Percentiles rank a stretch among this genome's conserved stretches.
phyloP scores from a whole-genome alignment of 495 filamentous ascomycete genomes.

The Chlorociboria aeruginascens region DNA sequence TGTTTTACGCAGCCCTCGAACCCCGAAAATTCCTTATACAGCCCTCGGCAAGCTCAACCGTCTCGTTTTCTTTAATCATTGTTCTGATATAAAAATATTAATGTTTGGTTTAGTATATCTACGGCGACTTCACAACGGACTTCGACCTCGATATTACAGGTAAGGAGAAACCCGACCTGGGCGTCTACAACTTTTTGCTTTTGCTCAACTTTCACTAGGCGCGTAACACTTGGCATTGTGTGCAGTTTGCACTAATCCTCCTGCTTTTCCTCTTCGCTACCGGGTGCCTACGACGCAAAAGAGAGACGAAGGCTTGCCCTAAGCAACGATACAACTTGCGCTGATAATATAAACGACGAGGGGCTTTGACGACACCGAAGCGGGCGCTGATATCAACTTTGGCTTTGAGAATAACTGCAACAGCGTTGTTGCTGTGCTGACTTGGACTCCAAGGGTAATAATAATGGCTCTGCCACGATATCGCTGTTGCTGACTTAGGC shows the following conservation, averaged over 20 bases:
- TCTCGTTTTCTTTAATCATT: no score
- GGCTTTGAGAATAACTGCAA: no score
- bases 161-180: conserved; percentile 3
- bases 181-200: not conserved
- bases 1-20: no score
- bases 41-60: no score
- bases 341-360: not conserved
- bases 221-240: conserved; percentile 19
- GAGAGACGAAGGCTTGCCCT: not conserved
- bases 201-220: conserved; percentile 20
- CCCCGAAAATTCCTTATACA: no score
- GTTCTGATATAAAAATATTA: not conserved
- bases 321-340: not conserved
- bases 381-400: no score
- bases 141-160: not conserved
- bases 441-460: no score
- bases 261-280: conserved; percentile 10
- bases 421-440: not conserved
- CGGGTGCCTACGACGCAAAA: conserved; percentile 10
- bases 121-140: not conserved
- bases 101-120: not conserved
- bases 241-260: conserved; percentile 11
- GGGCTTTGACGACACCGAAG: not conserved
- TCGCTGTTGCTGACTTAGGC: not conserved
- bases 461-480: no score